phyloP scores from a whole-genome alignment of 805 yeast species.

The Cephaloascus albidus region DNA sequence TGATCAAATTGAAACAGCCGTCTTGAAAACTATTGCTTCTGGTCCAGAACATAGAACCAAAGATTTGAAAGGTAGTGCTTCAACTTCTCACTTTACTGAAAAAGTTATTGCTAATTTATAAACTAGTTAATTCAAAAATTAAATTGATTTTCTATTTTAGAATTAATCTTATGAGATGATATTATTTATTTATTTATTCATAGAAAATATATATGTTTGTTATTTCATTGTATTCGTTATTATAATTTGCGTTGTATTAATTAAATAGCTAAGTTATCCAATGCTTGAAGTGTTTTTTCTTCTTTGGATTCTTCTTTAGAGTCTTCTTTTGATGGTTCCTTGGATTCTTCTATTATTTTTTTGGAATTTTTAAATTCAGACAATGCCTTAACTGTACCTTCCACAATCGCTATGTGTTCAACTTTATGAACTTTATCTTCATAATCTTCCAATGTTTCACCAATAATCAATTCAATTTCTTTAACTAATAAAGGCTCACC shows the following conservation, averaged over 20 bases:
- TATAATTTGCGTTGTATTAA: too few species aligned
- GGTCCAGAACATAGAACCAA: slow-evolving; percentile 95
- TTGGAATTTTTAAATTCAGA: too few species aligned
- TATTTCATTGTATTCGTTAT: background rate
- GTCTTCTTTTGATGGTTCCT: too few species aligned
- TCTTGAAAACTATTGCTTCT: slow-evolving; percentile 81
- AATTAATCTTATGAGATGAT: background rate
- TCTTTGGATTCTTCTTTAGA: too few species aligned
- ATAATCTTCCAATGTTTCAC: slow-evolving; percentile 71
- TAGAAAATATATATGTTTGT: background rate
- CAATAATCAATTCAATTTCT: slow-evolving; percentile 61
- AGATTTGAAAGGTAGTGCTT: slow-evolving; percentile 88
- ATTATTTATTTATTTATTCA: background rate
- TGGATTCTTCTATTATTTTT: too few species aligned
- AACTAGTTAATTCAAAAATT: slow-evolving; percentile 5
- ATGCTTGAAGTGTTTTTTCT: too few species aligned
- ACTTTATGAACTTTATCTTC: slow-evolving; percentile 72
- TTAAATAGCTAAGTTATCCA: too few species aligned
- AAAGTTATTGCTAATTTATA: slow-evolving; percentile 77
- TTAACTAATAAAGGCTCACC: slow-evolving; percentile 86
- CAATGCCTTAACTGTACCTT: slow-evolving; percentile 72
- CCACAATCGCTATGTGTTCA: slow-evolving; percentile 90
- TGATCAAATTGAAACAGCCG: slow-evolving; percentile 81
- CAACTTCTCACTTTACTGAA: slow-evolving; percentile 84
- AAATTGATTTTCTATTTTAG: background rate